Base-by-base conservation (phyloP, 2,329 filamentous ascomycete species). In the Emmonsia crescens region DNA sequence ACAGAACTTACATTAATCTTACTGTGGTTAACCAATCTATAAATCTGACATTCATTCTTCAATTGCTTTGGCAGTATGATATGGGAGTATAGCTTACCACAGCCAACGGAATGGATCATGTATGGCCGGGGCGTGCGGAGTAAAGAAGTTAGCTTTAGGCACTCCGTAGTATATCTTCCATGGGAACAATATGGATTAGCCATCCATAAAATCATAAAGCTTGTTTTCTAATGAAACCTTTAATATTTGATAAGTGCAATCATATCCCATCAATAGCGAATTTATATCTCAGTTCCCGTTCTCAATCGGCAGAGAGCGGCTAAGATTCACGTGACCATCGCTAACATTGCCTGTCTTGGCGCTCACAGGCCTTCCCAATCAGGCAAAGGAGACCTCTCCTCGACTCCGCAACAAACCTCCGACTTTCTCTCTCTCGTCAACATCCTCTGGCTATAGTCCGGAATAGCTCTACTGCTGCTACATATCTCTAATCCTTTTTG, bases 21-120 rank as follows among this genome's bases (percentile, higher is more conserved):
- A 89, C 85, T 62, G 80, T 82, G 61, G 82, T 80, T 71, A 87
- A 84, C 61, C 87, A 79, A 60, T 85, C 82, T 14, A 82, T 78
- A 42, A 85, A 85, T 10, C 81, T 80, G 62, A 88, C 72, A 2
- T 74, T n/a, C n/a, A 16, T 6, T 21, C 19, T 54, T 31, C 8
- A 48, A 24, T 49, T 49, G 21, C 21, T 49, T 52, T 19, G 27
- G 48, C 5, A 52, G 49, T 19, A 3, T 29, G 24, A 29, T 16
- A 49, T 24, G 21, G n/a, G n/a, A n/a, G n/a, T n/a, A n/a, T n/a
- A n/a, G n/a, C n/a, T n/a, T n/a, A n/a, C n/a, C n/a, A n/a, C n/a
- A n/a, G n/a, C n/a, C 21, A 10, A 10, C n/a, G n/a, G n/a, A n/a
- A n/a, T n/a, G n/a, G n/a, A n/a, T n/a, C n/a, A n/a, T n/a, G n/a